Evolutionary conservation across 2,329 filamentous ascomycete genomes (phyloP).

Genomic region (Cladophialophora chaetospira): DNA sequence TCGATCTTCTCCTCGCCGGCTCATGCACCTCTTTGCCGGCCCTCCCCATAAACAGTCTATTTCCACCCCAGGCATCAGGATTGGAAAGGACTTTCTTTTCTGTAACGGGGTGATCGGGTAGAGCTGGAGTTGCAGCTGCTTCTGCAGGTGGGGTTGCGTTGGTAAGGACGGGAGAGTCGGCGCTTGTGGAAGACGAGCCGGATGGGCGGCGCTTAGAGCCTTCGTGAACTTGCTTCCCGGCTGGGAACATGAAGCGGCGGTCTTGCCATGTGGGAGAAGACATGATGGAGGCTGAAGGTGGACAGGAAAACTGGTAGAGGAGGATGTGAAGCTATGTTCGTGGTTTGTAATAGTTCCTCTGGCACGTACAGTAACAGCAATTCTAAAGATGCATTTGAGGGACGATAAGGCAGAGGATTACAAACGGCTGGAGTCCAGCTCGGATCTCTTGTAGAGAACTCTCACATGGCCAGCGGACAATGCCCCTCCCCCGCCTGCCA

Average conservation of each 20-base stretch:
- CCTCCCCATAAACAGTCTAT: constrained; percentile 23
- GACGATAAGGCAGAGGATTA: too few species aligned
- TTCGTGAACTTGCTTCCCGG: constrained; percentile 26
- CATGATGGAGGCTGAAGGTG: background rate
- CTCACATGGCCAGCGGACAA: too few species aligned
- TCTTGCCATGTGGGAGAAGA: constrained; percentile 27
- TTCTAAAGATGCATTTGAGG: too few species aligned
- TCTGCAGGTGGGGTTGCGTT: background rate
- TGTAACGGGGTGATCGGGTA: constrained; percentile 1
- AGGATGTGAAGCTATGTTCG: too few species aligned
- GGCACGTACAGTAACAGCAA: too few species aligned
- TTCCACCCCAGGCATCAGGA: constrained; percentile 23
- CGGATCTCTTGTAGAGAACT: too few species aligned
- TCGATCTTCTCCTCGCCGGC: constrained; percentile 13
- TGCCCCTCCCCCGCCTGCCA: constrained; percentile 2
- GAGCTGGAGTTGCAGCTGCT: constrained; percentile 9
- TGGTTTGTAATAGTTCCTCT: too few species aligned
- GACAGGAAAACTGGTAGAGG: too few species aligned
- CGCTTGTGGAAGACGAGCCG: background rate
- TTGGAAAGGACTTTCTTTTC: constrained; percentile 16
- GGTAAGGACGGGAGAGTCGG: constrained; percentile 2
- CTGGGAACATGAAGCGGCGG: constrained; percentile 30
- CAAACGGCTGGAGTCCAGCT: too few species aligned
- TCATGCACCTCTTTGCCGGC: constrained; percentile 22
- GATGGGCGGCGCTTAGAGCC: constrained; percentile 17